Percentiles rank a stretch among this genome's conserved stretches.
Evolutionary conservation across 140 eudicot species (phyloP).

Genomic region (Anethum foeniculum): DNA sequence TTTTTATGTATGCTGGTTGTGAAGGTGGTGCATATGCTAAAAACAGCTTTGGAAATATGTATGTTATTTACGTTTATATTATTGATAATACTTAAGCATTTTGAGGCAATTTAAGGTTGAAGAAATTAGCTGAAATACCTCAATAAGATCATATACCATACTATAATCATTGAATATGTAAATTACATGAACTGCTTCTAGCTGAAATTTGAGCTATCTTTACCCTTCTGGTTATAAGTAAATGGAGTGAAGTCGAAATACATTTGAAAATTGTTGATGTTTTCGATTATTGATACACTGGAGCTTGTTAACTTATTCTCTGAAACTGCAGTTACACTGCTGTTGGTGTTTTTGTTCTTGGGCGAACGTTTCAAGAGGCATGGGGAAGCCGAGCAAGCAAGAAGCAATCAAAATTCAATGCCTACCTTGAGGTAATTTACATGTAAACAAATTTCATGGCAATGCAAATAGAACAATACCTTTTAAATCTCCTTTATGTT

Average conservation of each 20-base stretch:
- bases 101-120: not conserved
- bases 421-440: slow-evolving; percentile 66
- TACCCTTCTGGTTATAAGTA: slow-evolving; percentile 2
- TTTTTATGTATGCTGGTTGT: slow-evolving; percentile 98
- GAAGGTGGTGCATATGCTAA: slow-evolving; percentile 98
- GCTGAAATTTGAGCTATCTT: not conserved
- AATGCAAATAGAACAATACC: not conserved
- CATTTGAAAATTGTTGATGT: not conserved
- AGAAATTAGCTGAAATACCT: not conserved
- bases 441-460: not conserved
- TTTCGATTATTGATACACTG: not conserved
- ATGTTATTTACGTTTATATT: slow-evolving; percentile 24
- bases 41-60: slow-evolving; percentile 93
- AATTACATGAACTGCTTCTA: not conserved
- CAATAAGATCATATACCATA: not conserved
- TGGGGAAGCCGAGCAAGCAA: slow-evolving; percentile 82
- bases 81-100: not conserved
- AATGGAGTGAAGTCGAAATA: not conserved
- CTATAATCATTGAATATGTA: not conserved
- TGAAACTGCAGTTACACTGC: slow-evolving; percentile 72
- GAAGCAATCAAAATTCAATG: slow-evolving; percentile 81
- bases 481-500: not conserved
- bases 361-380: slow-evolving; percentile 69
- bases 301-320: slow-evolving; percentile 14
- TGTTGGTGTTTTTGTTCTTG: slow-evolving; percentile 95